Evolutionary conservation across 139 green algal genomes (phyloP), one percentile per base, ranked within the genome.

Genomic region (Eudorina sp.): DNA sequence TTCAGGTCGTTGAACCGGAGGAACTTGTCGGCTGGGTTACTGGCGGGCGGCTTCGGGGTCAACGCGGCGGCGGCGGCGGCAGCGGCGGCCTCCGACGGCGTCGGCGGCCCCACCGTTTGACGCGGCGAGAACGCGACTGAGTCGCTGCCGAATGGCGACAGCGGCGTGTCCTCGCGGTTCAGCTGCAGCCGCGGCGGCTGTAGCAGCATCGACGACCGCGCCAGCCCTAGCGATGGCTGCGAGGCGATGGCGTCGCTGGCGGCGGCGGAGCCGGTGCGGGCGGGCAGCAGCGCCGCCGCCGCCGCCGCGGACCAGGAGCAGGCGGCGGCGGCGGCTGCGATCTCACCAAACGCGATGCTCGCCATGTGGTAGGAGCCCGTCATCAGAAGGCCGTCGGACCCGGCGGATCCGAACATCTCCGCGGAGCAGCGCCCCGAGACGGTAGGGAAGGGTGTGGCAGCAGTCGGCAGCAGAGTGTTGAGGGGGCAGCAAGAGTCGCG

Each of bases 1-100:
- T 87, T 64, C 31, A 87, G n/a, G 31, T 78, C 64, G n/a, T 38
- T 53, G 55, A 84, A 84, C 1, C 53, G 77, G 19, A 84, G 53
- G 34, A 84, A 72, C 23, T 84, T 84, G 40, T 84, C 77, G 27
- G 53, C 77, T 11, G 77, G 77, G 11, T 84, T 53, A 11, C 16
- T 46, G 29, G 66, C 31, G 11, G 66, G 34, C 34, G 66, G 16
- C 16, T 31, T 29, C 11, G 18, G 9, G 14, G 66, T 34, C 36
- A 2, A 1, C 34, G 25, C 14, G 13, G n/a, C 34, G 21, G 19
- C 14, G 66, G 2, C 31, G 23, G 55, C 55, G 5, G 55, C 55
- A 8, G 55, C 55, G 55, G 55, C 55, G 23, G 55, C 55, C 13
- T 13, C 55, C 55, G 48, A 9, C 48, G 48, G 48, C 48, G 48